Base-by-base conservation (phyloP, 306 rosid species). In the Casuarina glauca region DNA sequence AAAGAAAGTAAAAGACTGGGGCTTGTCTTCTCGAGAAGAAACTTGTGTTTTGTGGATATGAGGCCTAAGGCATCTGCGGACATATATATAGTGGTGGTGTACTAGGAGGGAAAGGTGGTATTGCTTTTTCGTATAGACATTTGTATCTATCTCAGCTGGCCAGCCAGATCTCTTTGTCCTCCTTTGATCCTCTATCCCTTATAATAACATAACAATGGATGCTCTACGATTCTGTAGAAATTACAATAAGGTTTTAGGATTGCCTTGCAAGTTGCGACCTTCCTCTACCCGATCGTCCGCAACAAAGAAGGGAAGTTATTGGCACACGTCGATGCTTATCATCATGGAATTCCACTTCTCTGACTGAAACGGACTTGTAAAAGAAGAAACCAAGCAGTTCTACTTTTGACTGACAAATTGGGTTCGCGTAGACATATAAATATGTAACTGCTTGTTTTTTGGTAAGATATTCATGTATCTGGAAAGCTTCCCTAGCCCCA, bases 231-330 rank as follows among this genome's bases (percentile, higher is more conserved):
- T 78, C 68, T 68, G 79, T 52, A 4, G 69, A 82, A 19, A 75
- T 62, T 77, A 81, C 81, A 81, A 5, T 79, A 70, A 44, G 81
- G 69, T 73, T 69, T 64, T 77, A 4, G 78, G 81, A 82, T 48
- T 9, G 3, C 51, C 12, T 48, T 48, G 51, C 15, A 48, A 48
- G 3, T 48, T 9, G 51, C 51, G 2, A 9, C 9, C 48, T 1
- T 44, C 8, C 5, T 12, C 51, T 46, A 9, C 51, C 51, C 51
- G 10, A 46, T 0, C 50, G 32, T 26, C 51, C 15, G 5, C 51
- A 8, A 48, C 9, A 48, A 48, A 9, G 51, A 48, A 48, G 2
- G 8, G 2, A 48, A 13, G 51, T 9, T 48, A 8, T 48, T 2
- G 13, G 13, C 51, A 48, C 15, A 0, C 51, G 51, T 48, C 12